Evolutionary conservation across 2,329 filamentous ascomycete genomes (phyloP).

Genomic region (Cytospora paraplurivora): DNA sequence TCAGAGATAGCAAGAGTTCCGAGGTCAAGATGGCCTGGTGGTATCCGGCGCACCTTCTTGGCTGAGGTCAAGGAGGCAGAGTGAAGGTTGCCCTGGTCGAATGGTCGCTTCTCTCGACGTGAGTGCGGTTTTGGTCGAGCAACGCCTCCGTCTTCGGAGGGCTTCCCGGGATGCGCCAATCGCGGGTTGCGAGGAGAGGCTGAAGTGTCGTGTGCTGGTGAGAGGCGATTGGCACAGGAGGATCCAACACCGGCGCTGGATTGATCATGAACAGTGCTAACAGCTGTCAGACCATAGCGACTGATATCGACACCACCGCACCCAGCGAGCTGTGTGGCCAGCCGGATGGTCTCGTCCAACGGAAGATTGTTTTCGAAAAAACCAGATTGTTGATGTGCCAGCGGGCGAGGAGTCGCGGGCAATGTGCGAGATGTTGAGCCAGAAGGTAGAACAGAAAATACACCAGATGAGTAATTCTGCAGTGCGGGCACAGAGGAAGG

Average conservation of each 20-base stretch:
- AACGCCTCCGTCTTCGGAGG: constrained; percentile 20
- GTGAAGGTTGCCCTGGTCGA: constrained; percentile 32
- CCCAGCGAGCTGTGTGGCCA: constrained; percentile 27
- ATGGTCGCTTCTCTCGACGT: constrained; percentile 35
- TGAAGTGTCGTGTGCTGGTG: constrained; percentile 5
- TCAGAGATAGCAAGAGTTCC: constrained; percentile 34
- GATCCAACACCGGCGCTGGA: constrained; percentile 25
- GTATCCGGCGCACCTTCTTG: constrained; percentile 53
- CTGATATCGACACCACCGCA: constrained; percentile 32
- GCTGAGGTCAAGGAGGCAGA: constrained; percentile 25
- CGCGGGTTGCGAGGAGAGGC: constrained; percentile 34
- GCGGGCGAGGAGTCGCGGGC: constrained; percentile 17
- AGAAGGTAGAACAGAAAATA: constrained; percentile 5
- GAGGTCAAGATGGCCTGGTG: constrained; percentile 50
- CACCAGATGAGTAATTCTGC: not conserved
- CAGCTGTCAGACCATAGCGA: constrained; percentile 38
- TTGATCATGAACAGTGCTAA: constrained; percentile 31
- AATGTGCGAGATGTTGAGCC: not conserved
- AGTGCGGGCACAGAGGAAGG: constrained; percentile 7
- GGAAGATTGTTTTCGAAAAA: constrained; percentile 6
- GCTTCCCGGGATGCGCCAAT: constrained; percentile 32
- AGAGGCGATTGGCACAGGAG: constrained; percentile 24
- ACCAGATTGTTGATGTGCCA: constrained; percentile 2
- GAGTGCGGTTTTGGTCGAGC: constrained; percentile 16
- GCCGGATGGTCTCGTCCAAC: constrained; percentile 27